Conservation (phyloP, 2,329 filamentous ascomycete species). For the Neofusicoccum laricinum region DNA sequence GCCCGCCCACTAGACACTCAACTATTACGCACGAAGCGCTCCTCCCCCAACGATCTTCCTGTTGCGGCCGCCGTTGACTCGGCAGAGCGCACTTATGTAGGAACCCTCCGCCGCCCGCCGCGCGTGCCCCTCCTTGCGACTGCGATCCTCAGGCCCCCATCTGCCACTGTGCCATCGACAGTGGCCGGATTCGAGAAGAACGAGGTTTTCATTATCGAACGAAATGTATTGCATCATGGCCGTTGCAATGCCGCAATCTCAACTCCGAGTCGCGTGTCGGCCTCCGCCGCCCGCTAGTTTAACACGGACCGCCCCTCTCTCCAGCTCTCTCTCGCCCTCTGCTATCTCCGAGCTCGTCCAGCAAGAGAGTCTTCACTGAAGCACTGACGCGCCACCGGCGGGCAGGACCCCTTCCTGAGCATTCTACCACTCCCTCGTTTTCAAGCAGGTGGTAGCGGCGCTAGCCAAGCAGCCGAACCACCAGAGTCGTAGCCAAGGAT, state of each 20-base stretch:
- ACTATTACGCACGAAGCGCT: background rate
- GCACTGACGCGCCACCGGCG: background rate
- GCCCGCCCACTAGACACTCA: background rate
- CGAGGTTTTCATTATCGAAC: background rate
- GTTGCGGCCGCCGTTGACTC: background rate
- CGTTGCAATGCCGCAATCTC: background rate
- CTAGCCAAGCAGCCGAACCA: background rate
- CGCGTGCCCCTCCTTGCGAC: background rate
- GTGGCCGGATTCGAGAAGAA: background rate
- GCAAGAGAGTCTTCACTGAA: too few species aligned
- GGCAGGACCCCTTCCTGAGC: background rate
- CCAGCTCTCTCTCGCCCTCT: background rate
- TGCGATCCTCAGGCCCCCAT: background rate
- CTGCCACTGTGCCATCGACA: background rate
- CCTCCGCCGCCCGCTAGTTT: background rate
- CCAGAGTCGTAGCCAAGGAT: background rate
- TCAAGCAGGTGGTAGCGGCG: background rate
- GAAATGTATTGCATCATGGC: background rate
- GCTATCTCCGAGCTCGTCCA: slow-evolving; percentile 6
- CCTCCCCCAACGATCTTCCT: background rate
- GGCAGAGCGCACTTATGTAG: background rate
- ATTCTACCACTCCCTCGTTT: background rate
- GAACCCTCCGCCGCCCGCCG: background rate
- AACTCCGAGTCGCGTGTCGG: background rate
- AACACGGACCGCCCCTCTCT: background rate